Evolutionary conservation across 1,284 basidiomycete genomes (phyloP), one percentile per base, ranked within the genome.

Genomic region (Puccinia coronata): DNA sequence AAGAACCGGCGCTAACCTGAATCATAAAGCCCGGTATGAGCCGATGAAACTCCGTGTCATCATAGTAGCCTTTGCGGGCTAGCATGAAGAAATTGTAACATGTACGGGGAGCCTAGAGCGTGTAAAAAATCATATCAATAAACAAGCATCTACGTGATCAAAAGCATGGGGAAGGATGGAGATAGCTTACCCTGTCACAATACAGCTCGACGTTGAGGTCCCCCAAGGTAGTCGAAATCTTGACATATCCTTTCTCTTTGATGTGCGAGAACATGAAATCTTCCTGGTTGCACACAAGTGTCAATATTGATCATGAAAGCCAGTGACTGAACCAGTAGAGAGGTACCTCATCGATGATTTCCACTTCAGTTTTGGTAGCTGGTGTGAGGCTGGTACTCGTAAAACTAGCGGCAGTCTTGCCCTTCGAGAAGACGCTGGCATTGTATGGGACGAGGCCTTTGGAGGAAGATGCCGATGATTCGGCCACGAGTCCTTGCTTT

Each of bases 1-100:
- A 25, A 34, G 20, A 34, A 25, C 41, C 36, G 20, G 4, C 20
- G 36, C 65, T 51, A n/a, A 78, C 76, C 53, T 71, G 77, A 80
- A 93, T 92, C 97, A 99, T 99, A 86, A 99, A 99, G 0, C 94
- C 96, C 6, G 95, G 95, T 18, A 99, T 94, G 70, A 97, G 88
- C 49, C 96, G 91, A 85, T 99, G 96, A 87, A 99, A 99, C 43
- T 86, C 83, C 82, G 91, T 92, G 84, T 94, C 88, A 84, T 98
- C 92, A 86, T 98, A 99, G 84, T 95, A 94, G 2, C 95, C 95
- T 49, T 91, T 88, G 83, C 91, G 91, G 0, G 95, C 94, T 5
- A 80, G 55, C 77, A 80, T 80, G 53, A 80, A 80, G 36, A 80
- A 80, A 49, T 80, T 80, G 41, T 80, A 80, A 63, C 67, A 80